Evolutionary conservation across 768 basidiomycete species (phyloP), one percentile per base, ranked within the genome.

Genomic region (Suillus alpinus): DNA sequence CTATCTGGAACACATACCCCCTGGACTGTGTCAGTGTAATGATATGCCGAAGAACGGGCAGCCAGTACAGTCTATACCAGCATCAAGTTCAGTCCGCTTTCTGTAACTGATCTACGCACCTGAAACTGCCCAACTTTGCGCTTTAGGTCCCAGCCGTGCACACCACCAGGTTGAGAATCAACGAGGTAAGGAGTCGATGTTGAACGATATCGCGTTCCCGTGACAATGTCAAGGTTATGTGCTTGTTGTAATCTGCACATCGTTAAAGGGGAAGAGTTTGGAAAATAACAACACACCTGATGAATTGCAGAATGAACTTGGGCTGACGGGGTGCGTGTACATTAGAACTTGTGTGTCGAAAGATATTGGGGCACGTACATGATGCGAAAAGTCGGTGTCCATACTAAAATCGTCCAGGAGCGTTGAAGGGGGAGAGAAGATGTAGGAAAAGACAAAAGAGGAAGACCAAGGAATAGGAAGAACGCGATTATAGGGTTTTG

Each of bases 1-100:
- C 94, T 94, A 96, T 96, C 80, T 96, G 94, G 79, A 96, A 95
- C 34, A 96, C 94, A 67, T 95, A 96, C 9, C 94, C 94, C 65
- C 91, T 91, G 2, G 93, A 94, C 62, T 88, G 83, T 2, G 91
- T 94, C 65, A 88, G 82, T 5, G 88, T 84, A 67, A 96, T 95
- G 68, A 96, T 90, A 65, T 93, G 86, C 52, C 83, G 84, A 58
- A 96, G 79, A 7, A 91, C 94, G 0, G 81, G 80, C 12, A 85
- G 72, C 41, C 91, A 86, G 72, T 96, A 96, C 16, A 96, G 73
- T 62, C 92, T 92, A 47, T 0, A 36, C 29, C 43, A 6, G 37
- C 62, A 46, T 41, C 20, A 40, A 18, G 58, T 13, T 66, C 56
- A 58, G 51, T 56, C 26, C 2, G 14, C 44, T 26, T 55, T 52